phyloP scores from a whole-genome alignment of 1,139 yeast species.

The Lodderomyces beijingensis region DNA sequence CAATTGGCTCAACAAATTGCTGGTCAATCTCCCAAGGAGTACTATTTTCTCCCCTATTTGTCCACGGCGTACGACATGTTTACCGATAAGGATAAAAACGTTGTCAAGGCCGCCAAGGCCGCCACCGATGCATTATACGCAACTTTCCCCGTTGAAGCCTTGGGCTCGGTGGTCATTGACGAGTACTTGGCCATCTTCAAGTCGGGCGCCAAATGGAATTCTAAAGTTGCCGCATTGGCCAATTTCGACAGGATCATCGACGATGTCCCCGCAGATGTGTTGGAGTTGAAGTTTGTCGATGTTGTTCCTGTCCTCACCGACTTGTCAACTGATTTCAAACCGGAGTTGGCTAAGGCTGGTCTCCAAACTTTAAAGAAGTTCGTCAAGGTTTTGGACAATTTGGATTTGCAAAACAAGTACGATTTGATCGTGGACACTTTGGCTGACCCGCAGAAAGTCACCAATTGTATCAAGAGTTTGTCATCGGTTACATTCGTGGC shows the following conservation, averaged over 20 bases:
- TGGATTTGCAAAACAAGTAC: constrained; percentile 84
- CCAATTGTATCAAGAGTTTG: constrained; percentile 83
- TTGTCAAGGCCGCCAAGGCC: constrained; percentile 74
- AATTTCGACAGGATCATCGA: constrained; percentile 69
- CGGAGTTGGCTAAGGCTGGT: constrained; percentile 89
- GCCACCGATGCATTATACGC: constrained; percentile 66
- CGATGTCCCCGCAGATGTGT: constrained; percentile 78
- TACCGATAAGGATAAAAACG: constrained; percentile 84
- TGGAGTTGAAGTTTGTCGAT: constrained; percentile 75
- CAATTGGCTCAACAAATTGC: constrained; percentile 64
- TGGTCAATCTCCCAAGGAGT: constrained; percentile 70
- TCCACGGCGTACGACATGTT: constrained; percentile 57
- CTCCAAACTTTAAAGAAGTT: constrained; percentile 62
- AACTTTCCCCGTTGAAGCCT: constrained; percentile 74
- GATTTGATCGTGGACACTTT: constrained; percentile 83
- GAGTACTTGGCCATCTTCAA: constrained; percentile 58
- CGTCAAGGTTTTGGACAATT: constrained; percentile 82
- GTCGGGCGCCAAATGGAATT: constrained; percentile 91
- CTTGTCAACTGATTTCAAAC: constrained; percentile 91
- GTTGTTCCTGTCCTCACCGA: constrained; percentile 85
- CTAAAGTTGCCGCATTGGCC: constrained; percentile 76
- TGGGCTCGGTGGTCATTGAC: constrained; percentile 64
- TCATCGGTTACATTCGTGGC: constrained; percentile 97
- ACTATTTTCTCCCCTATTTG: constrained; percentile 59
- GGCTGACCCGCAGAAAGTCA: constrained; percentile 84